Evolutionary conservation across 2,329 filamentous ascomycete genomes (phyloP), one percentile per base, ranked within the genome.

Genomic region (Aspergillus proliferans): DNA sequence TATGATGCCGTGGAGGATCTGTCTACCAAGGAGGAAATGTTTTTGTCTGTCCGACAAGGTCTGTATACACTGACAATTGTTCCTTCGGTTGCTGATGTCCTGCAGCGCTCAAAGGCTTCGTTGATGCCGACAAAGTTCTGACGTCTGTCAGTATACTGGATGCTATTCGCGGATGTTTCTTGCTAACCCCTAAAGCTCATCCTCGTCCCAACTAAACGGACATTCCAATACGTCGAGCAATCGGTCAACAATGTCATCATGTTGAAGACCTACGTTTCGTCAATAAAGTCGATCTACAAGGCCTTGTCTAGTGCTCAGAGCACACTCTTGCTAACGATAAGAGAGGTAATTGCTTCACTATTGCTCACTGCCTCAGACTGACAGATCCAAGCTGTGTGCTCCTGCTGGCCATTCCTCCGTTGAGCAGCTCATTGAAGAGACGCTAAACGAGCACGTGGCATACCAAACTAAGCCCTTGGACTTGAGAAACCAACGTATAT

Each of bases 1-100:
- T 92, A 90, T 54, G 86, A 93, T 60, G 89, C 91, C 0, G 72
- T 98, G 0, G 84, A 89, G 50, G 92, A 97, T 66, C 70, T 98
- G 18, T 84, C 84, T 1, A 81, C 78, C 1, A 90, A 87, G 47
- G 88, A 95, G 62, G 87, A 91, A 40, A 87, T 95, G 79, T 95
- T 96, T 68, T 82, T 81, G 45, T 81, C 84, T 44, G 79, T 88
- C 24, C 83, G 89, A 46, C 79, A 85, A 70, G 82, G 87, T 85
- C 56, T 45, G 67, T 52, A 7, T 9, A 44, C 10, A 30, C 21
- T 18, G 9, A 38, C n/a, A 18, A 38, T 38, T 8, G 6, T 6
- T 2, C 14, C 4, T 14, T 26, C 26, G 10, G 6, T 19, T 18
- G 7, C 45, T 59, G 45, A 59, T 36, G 15, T 41, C 5, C 14